These are phyloP conservation scores for Zygosaccharomyces pseudobailii DNA, from an alignment of 1,139 yeast genomes.

Conservation along the genomic window DNA sequence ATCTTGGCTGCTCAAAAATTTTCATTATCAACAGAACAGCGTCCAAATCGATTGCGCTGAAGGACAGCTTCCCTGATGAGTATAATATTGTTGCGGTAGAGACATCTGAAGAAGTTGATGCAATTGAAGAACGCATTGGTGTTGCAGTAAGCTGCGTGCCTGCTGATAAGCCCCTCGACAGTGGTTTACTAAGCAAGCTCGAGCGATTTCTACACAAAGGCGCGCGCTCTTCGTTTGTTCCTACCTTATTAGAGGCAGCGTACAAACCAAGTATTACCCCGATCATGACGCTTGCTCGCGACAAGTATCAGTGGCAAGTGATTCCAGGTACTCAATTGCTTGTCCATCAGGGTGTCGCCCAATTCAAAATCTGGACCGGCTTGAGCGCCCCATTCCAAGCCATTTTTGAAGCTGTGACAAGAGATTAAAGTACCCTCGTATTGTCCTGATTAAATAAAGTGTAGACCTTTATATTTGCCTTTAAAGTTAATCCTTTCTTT, in stretches of 20 bases:
- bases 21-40: slow-evolving; percentile 79
- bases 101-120: slow-evolving; percentile 42
- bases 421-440: slow-evolving; percentile 10
- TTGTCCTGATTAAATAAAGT: not conserved
- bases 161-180: slow-evolving; percentile 73
- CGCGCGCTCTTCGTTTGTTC: slow-evolving; percentile 38
- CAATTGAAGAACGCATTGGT: slow-evolving; percentile 41
- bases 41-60: slow-evolving; percentile 57
- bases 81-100: slow-evolving; percentile 59
- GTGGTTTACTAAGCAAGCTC: slow-evolving; percentile 43
- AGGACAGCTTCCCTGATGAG: slow-evolving; percentile 53
- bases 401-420: slow-evolving; percentile 54
- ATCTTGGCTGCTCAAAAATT: slow-evolving; percentile 72
- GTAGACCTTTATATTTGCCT: no score
- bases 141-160: slow-evolving; percentile 85
- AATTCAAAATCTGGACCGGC: slow-evolving; percentile 77
- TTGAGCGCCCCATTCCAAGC: slow-evolving; percentile 55
- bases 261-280: slow-evolving; percentile 87
- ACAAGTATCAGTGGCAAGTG: slow-evolving; percentile 60
- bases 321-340: slow-evolving; percentile 89
- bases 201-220: slow-evolving; percentile 43
- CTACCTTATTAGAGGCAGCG: slow-evolving; percentile 81
- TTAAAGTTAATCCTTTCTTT: not conserved
- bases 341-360: slow-evolving; percentile 87
- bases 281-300: slow-evolving; percentile 68